Evolutionary conservation across 805 yeast genomes (phyloP).

Genomic region (Metschnikowia lochheadii): DNA sequence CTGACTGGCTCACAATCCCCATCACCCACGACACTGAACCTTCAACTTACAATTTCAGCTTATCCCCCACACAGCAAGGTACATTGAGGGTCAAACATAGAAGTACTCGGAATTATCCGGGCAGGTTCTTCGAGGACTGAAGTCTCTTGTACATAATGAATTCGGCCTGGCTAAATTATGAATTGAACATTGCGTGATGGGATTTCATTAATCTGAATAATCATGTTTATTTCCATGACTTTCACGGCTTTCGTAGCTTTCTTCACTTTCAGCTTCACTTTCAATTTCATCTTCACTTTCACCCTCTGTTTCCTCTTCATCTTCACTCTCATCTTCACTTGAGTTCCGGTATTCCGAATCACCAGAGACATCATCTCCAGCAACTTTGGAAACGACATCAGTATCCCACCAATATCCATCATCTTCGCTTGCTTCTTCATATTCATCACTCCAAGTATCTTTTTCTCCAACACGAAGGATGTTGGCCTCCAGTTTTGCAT

Average conservation of each 20-base stretch:
- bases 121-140: background rate
- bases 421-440: conserved; percentile 2
- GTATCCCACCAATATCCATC: conserved; percentile 1
- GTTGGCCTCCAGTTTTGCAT: conserved; percentile 1
- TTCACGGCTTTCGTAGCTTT: background rate
- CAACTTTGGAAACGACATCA: background rate
- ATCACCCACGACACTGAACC: background rate
- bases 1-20: conserved; percentile 1
- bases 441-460: conserved; percentile 2
- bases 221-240: background rate
- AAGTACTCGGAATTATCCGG: background rate
- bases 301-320: background rate
- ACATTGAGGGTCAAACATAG: background rate
- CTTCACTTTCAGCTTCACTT: background rate
- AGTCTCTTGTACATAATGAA: background rate
- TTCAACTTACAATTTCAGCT: background rate
- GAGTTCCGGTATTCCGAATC: background rate
- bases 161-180: background rate
- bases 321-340: background rate
- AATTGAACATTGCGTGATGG: background rate
- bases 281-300: background rate
- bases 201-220: background rate
- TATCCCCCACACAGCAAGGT: background rate
- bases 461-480: background rate
- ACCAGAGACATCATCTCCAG: background rate